These are phyloP conservation scores for Pseudogymnoascus sp. DNA, from an alignment of 2,329 filamentous ascomycete genomes.

Conservation along the genomic window DNA sequence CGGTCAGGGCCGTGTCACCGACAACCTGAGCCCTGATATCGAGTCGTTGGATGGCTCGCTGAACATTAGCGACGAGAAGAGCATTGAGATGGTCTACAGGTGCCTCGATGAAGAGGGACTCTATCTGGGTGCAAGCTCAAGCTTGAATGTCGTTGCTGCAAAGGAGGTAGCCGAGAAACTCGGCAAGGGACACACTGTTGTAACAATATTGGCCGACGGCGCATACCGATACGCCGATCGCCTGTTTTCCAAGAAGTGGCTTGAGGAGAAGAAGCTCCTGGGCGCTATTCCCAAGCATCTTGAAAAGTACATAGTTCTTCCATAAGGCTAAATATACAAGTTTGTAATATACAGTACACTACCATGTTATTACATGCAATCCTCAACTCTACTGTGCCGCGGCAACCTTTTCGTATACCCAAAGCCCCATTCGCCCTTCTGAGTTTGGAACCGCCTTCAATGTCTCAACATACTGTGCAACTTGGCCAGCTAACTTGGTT, in stretches of 20 bases:
- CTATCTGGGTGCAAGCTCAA: slow-evolving; percentile 89
- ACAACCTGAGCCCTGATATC: slow-evolving; percentile 83
- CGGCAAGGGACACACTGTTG: slow-evolving; percentile 81
- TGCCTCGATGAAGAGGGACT: slow-evolving; percentile 93
- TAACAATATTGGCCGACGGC: slow-evolving; percentile 89
- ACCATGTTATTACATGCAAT: not conserved
- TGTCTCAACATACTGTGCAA: not conserved
- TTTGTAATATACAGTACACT: slow-evolving; percentile 17
- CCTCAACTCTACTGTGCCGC: not conserved
- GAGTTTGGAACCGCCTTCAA: not conserved
- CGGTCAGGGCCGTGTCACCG: slow-evolving; percentile 91
- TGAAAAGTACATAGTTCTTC: slow-evolving; percentile 89
- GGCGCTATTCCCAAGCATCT: slow-evolving; percentile 75
- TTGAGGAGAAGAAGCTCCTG: slow-evolving; percentile 76
- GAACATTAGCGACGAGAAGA: slow-evolving; percentile 84
- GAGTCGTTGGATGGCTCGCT: slow-evolving; percentile 76
- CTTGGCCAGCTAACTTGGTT: not conserved
- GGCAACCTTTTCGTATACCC: slow-evolving; percentile 5
- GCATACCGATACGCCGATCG: slow-evolving; percentile 96
- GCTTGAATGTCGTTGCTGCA: slow-evolving; percentile 89
- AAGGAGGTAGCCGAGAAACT: slow-evolving; percentile 89
- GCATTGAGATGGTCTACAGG: slow-evolving; percentile 94
- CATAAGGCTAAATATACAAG: slow-evolving; percentile 40
- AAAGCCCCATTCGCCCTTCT: not conserved
- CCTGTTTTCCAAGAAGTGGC: slow-evolving; percentile 85